These are phyloP conservation scores for Eragrostis curvula DNA, from an alignment of 176 grass and related monocot genomes.

Conservation along the genomic window DNA sequence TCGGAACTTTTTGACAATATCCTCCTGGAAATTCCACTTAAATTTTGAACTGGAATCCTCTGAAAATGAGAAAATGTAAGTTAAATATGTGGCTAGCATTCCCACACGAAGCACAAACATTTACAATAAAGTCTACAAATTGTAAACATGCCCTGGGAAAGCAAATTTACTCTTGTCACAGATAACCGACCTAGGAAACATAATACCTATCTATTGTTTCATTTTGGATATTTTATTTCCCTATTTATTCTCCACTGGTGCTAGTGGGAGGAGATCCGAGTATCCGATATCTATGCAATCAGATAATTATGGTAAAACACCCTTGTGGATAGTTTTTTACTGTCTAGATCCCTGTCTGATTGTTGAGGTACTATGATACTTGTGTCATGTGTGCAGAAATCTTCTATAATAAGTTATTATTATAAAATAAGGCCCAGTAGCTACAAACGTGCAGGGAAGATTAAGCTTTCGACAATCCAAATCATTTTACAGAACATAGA, in stretches of 20 bases:
- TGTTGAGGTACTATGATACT: not conserved
- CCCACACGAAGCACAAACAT: constrained; percentile 2
- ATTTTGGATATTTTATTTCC: not conserved
- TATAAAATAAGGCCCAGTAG: not conserved
- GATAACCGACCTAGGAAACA: not conserved
- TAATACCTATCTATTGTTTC: not conserved
- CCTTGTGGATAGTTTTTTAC: not conserved
- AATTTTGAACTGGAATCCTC: constrained; percentile 61
- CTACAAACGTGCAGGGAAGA: not conserved
- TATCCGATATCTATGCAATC: not conserved
- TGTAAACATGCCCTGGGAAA: not conserved
- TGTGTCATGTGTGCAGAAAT: not conserved
- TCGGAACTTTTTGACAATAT: constrained; percentile 52
- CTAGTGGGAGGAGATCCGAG: not conserved
- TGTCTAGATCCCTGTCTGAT: not conserved
- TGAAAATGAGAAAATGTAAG: constrained; percentile 38
- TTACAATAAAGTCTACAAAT: not conserved
- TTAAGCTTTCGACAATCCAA: not conserved
- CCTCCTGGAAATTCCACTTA: constrained; percentile 57
- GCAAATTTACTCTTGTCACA: not conserved
- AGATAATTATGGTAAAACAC: not conserved
- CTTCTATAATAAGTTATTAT: not conserved
- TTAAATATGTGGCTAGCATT: constrained; percentile 5
- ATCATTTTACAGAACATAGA: not conserved
- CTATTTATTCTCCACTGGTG: not conserved